Evolutionary conservation across 768 basidiomycete genomes (phyloP).

Genomic region (Candolleomyces efflorescens): DNA sequence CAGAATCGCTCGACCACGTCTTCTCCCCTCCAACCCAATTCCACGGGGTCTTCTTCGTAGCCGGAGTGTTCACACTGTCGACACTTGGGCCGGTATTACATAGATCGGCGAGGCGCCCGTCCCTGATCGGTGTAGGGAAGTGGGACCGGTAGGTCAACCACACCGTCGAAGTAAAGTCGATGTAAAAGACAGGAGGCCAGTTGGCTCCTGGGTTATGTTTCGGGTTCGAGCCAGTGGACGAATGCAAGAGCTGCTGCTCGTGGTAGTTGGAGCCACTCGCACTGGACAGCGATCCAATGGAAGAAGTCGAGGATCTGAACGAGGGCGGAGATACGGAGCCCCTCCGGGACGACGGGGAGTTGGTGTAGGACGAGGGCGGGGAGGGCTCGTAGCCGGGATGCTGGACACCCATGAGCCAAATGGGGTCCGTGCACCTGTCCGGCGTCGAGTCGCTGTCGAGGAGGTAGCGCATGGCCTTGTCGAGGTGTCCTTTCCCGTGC

Average conservation of each 20-base stretch:
- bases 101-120: constrained; percentile 42
- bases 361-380: constrained; percentile 8
- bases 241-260: constrained; percentile 11
- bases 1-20: constrained; percentile 49
- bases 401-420: constrained; percentile 86
- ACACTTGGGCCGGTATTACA: constrained; percentile 13
- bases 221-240: constrained; percentile 14
- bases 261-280: too few species aligned
- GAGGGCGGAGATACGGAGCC: constrained; percentile 35
- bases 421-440: constrained; percentile 76
- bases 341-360: constrained; percentile 15
- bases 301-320: constrained; percentile 39
- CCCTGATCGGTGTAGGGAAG: constrained; percentile 70
- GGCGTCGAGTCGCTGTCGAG: constrained; percentile 86
- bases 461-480: constrained; percentile 86
- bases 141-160: constrained; percentile 93
- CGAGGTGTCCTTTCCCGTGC: constrained; percentile 70
- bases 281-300: constrained; percentile 16
- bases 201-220: constrained; percentile 38
- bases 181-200: constrained; percentile 83
- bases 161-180: constrained; percentile 82
- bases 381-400: constrained; percentile 69
- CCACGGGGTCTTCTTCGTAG: constrained; percentile 48
- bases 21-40: constrained; percentile 65
- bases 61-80: constrained; percentile 19